Base-by-base conservation (phyloP, 257 asterid species). In the Leonotis leonurus region DNA sequence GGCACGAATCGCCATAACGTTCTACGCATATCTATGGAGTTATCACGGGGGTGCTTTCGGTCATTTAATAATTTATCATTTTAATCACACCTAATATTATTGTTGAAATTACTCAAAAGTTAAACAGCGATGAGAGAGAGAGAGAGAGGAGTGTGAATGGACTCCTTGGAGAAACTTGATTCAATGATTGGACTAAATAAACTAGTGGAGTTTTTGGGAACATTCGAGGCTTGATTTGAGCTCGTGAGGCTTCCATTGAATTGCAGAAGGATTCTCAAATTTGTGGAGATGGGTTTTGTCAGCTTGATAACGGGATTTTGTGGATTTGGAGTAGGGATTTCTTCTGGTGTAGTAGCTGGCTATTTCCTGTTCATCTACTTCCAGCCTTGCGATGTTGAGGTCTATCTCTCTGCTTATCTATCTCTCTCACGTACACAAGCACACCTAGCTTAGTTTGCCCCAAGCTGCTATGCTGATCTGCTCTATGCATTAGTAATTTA, bases 311-410 rank as follows among this genome's bases (percentile, higher is more conserved):
- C 83, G 68, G 95, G 95, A 22, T 78, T 88, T 16, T 75, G 87
- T 69, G 98, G 98, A 78, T 88, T 91, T 67, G 96, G 96, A 75
- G 85, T 88, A 50, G 98, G 98, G 62, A 49, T 89, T 71, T 78
- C 89, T 30, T 45, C 79, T 76, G 94, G 94, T 3, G 26, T 82
- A 56, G 65, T 65, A 53, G 60, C 77, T 52, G 93, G 93, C 8
- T 85, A 85, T 67, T 80, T 58, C 73, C 52, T 85, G 67, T 85
- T 85, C 91, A 84, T 91, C 80, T 88, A 85, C 64, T 88, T 86
- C 40, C 95, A 86, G 73, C 94, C 98, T 27, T 18, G 61, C 66
- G 94, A 88, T 76, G 96, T 91, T 48, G 81, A 91, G 98, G 98
- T 88, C 36, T 73, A 35, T 54, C 20, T 7, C 14, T 37, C 41